Base-by-base conservation (phyloP, 2,329 filamentous ascomycete genomes). In the Fusarium austroafricanum region DNA sequence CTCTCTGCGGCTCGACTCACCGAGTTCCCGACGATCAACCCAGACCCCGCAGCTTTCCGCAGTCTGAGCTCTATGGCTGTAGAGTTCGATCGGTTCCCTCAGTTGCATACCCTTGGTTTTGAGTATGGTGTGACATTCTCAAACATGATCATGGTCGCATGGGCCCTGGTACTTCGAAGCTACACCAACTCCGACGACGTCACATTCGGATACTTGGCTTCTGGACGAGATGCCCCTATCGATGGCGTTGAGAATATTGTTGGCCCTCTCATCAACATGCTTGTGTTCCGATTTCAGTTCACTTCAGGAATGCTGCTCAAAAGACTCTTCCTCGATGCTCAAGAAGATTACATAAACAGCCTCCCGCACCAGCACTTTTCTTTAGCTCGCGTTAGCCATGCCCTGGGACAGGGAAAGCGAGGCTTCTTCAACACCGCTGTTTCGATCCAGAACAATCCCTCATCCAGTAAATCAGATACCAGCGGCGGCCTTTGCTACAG, bases 361-460 rank as follows among this genome's bases (percentile, higher is more conserved):
- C 77, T 87, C 57, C 77, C 81, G 1, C 80, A 86, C 65, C 85
- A 87, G 51, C 81, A 79, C 56, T 84, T 83, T 64, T 86, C 84
- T 5, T 74, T 84, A 4, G 81, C 81, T 10, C 79, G 79, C 35
- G 80, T 84, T 10, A 82, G 82, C 57, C 75, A 77, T 46, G 62
- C 70, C 6, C 18, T 78, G 4, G 65, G 69, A 10, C 63, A 73
- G 1, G 51, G 63, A 0, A 74, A 73, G 2, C 57, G 61, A 2
- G 57, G 65, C 5, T 68, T 78, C 40, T 79, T 79, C 68, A 78
- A 79, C 55, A 78, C 77, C 1, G 77, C 75, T 0, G 76, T 79
- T 11, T 78, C 77, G 2, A 77, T 77, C 53, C 77, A 78, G 43
- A 72, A 71, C 17, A 69, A 71, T 26, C 49, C 40, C 5, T 26